Base-by-base conservation (phyloP, 176 grass and related monocot genomes). In the Aegilops bicornis region DNA sequence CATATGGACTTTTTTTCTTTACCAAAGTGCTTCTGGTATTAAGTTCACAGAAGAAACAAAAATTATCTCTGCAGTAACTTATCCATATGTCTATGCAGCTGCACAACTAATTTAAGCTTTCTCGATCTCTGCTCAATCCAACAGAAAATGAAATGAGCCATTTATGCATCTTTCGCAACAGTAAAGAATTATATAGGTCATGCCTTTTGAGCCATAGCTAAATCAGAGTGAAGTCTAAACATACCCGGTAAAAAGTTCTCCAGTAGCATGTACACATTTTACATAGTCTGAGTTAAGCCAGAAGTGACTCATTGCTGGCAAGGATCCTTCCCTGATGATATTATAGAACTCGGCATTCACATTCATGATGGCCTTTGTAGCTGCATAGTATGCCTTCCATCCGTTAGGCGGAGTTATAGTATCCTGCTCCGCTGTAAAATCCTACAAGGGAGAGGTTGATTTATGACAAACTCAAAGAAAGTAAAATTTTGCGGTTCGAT, bases 351-450 rank as follows among this genome's bases (percentile, higher is more conserved):
- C 89, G 22, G 90, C 82, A 78, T 99, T 99, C 37, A 94, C 83
- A 85, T 87, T 94, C 63, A 99, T 85, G 85, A 99, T 87, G 79
- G 94, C 94, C 81, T 91, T 94, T 85, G 97, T 99, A 56, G 92
- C 83, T 76, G 97, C 97, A 86, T 99, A 99, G 69, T 97, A 99
- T 50, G 90, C 89, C 85, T 99, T 99, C 97, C 97, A 99, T 85
- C 97, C 97, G 60, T 97, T 89, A 15, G 64, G 89, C 74, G 94
- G 97, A 83, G 29, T 93, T 82, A 94, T 80, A 30, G 25, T 93
- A 61, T 73, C 75, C 86, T 99, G 97, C 39, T 99, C 97, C 54
- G 89, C 89, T 17, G 92, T 95, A 80, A 99, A 99, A 75, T 99
- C 97, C 97, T 99, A 77, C 81, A 89, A 67, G 79, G 50, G 25